These are phyloP conservation scores for Trichomonas gallinae DNA, from an alignment of 208 protist genomes.

Conservation along the genomic window DNA sequence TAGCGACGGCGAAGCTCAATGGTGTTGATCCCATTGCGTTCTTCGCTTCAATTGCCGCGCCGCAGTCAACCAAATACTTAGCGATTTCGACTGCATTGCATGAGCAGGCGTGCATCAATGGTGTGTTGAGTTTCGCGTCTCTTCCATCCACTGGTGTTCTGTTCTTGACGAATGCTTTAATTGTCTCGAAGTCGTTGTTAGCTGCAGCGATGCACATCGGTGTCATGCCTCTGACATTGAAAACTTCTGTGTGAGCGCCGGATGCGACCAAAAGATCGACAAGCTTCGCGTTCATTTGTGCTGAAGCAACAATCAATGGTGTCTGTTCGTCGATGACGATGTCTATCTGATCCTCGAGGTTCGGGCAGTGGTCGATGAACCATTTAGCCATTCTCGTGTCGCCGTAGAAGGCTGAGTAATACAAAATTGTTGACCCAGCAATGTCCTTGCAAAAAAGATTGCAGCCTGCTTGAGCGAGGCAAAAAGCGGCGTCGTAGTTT, in stretches of 20 bases:
- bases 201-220: background rate
- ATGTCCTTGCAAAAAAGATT: background rate
- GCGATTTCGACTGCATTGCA: background rate
- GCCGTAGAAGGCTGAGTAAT: background rate
- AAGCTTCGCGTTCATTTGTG: background rate
- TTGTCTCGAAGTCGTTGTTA: background rate
- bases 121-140: background rate
- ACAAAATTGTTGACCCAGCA: background rate
- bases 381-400: background rate
- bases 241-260: background rate
- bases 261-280: background rate
- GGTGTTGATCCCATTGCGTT: background rate
- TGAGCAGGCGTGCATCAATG: background rate
- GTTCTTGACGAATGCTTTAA: background rate
- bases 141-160: background rate
- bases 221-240: background rate
- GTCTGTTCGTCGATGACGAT: background rate
- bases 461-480: background rate
- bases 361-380: background rate
- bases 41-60: background rate
- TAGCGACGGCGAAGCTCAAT: background rate
- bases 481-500: background rate
- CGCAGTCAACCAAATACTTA: background rate
- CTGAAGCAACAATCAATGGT: background rate
- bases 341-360: background rate